Evolutionary conservation across 192 early-diverging fungal species (phyloP).

Genomic region (Rhizoclosmatium globosum): DNA sequence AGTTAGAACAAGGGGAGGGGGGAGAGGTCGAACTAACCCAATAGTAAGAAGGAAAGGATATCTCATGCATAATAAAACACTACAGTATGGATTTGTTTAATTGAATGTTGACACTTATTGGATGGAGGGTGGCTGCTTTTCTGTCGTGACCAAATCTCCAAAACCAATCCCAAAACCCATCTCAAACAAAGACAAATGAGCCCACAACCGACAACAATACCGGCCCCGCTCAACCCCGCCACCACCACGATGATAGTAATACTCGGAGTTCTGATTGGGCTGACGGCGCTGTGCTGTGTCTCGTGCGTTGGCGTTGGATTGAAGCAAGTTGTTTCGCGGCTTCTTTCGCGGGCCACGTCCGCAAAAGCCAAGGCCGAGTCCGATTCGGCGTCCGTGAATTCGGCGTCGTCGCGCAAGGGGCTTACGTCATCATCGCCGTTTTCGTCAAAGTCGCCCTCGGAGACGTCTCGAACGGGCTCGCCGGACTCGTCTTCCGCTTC

Average conservation of each 20-base stretch:
- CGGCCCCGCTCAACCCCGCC: background rate
- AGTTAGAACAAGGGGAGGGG: too few relatives aligned
- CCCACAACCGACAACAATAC: background rate
- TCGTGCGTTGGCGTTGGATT: constrained; percentile 10
- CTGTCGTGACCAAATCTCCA: too few relatives aligned
- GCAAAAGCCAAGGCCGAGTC: background rate
- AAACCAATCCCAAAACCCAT: too few relatives aligned
- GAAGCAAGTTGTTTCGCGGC: background rate
- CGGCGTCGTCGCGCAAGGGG: too few relatives aligned
- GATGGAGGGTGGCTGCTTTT: too few relatives aligned
- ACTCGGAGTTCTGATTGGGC: background rate
- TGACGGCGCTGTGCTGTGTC: background rate
- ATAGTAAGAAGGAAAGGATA: too few relatives aligned
- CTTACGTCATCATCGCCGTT: background rate
- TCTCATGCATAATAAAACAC: too few relatives aligned
- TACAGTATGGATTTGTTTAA: too few relatives aligned
- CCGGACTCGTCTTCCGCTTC: background rate
- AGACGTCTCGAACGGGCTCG: background rate
- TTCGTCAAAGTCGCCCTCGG: background rate
- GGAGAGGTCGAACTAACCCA: too few relatives aligned
- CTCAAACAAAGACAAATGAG: too few relatives aligned
- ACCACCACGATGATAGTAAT: constrained; percentile 4
- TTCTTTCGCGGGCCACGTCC: background rate
- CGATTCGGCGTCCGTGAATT: background rate
- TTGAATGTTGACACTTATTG: too few relatives aligned